Evolutionary conservation across 2,329 filamentous ascomycete species (phyloP).

Genomic region (Stagonosporopsis rhizophila): DNA sequence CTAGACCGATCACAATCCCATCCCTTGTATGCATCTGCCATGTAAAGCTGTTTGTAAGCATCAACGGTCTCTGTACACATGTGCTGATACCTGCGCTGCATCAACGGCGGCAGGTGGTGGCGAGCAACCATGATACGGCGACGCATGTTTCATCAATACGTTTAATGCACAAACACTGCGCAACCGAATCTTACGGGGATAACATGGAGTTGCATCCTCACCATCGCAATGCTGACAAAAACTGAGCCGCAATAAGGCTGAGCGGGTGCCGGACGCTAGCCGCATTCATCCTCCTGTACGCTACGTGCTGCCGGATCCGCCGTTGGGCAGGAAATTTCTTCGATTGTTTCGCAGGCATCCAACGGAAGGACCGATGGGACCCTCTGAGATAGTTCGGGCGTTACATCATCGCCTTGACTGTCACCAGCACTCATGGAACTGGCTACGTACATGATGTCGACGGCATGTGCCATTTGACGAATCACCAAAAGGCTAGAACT

Average conservation of each 20-base stretch:
- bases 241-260: background rate
- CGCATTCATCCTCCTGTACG: background rate
- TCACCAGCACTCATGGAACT: background rate
- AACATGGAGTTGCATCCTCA: background rate
- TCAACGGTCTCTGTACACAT: no score
- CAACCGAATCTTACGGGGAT: background rate
- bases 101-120: no score
- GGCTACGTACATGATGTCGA: background rate
- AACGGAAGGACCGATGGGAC: conserved; percentile 3
- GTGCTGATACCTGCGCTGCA: no score
- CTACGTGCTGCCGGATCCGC: background rate
- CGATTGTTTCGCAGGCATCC: conserved; percentile 2
- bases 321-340: conserved; percentile 4
- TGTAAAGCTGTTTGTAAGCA: no score
- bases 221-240: conserved; percentile 4
- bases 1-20: no score
- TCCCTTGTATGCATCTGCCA: no score
- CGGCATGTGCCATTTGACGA: no score
- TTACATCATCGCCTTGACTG: conserved; percentile 7
- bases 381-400: background rate
- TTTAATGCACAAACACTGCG: no score
- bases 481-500: conserved; percentile 5
- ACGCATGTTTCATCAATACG: no score
- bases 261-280: background rate
- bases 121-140: no score